phyloP scores from a whole-genome alignment of 2,329 filamentous ascomycete species.

The Lasiodiplodia citricola region DNA sequence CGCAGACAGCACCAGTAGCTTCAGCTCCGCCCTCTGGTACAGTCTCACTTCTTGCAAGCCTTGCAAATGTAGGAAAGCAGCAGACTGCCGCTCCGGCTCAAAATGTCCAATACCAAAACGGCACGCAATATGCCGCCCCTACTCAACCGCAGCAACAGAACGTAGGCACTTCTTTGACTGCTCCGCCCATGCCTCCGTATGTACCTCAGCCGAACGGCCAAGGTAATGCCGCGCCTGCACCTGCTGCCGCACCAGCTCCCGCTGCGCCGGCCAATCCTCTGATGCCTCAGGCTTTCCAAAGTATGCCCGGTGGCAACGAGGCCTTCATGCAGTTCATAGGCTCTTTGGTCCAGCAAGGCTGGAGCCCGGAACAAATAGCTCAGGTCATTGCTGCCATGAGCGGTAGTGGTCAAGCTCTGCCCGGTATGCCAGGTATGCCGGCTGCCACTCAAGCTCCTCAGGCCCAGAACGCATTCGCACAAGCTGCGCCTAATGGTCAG shows the following conservation, averaged over 20 bases:
- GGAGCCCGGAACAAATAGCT: conserved; percentile 26
- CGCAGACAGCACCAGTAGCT: conserved; percentile 32
- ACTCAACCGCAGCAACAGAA: conserved; percentile 27
- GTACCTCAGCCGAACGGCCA: conserved; percentile 19
- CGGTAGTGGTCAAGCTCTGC: neutral
- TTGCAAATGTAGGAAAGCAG: conserved; percentile 38
- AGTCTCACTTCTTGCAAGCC: conserved; percentile 40
- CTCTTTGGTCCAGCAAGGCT: conserved; percentile 24
- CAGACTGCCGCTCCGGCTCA: conserved; percentile 30
- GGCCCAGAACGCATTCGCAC: conserved; percentile 20
- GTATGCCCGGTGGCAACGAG: conserved; percentile 32
- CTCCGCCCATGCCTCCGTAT: conserved; percentile 26
- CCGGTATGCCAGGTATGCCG: neutral
- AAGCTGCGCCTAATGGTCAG: conserved; percentile 11
- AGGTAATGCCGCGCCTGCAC: conserved; percentile 28
- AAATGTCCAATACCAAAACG: conserved; percentile 7
- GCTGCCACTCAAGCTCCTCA: conserved; percentile 9
- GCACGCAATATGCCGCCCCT: conserved; percentile 18
- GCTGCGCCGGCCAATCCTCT: conserved; percentile 27
- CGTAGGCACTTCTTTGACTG: conserved; percentile 26
- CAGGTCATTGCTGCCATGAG: conserved; percentile 22
- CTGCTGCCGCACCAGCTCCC: conserved; percentile 30
- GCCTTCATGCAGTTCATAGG: conserved; percentile 26
- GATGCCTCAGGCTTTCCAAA: conserved; percentile 41
- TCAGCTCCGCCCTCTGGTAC: conserved; percentile 35